Base-by-base conservation (phyloP, 305 asterid genomes). In the Fraxinus dipetala region DNA sequence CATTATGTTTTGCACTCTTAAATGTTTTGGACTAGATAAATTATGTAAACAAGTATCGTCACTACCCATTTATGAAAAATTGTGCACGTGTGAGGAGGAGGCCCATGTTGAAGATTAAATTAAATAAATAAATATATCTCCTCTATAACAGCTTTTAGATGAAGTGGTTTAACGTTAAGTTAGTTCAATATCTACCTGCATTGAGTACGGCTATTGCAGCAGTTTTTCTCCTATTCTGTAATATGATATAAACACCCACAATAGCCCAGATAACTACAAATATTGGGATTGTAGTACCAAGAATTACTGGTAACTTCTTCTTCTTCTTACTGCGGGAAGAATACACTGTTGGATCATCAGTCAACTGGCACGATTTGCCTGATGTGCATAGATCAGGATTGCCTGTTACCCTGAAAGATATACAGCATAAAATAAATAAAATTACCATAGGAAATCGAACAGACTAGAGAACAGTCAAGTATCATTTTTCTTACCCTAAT, bases 351-450 rank as follows among this genome's bases (percentile, higher is more conserved):
- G 87, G 75, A 72, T 18, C 6, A 69, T 76, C 76, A 13, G 84
- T 30, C 30, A 34, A 51, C 20, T 78, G 74, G 83, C 97, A 93
- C 3, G 89, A 79, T 6, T 77, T 80, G 40, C 84, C 85, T 9
- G 97, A 79, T 70, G 83, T 13, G 83, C 97, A 91, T 85, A 91
- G 48, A 5, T 51, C 88, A 1, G 88, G 87, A 87, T 91, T 93
- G 3, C 92, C 94, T 4, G 86, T 75, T 77, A 87, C 86, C 80
- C 97, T 91, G 82, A 28, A 56, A 59, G 0, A 10, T 8, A 59
- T n/a, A 79, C 16, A 77, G 0, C 1, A 28, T 16, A 4, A 72
- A 31, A 1, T 70, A 69, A 69, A 31, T 20, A 65, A 65, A 10
- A 22, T 65, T 65, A 65, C 34, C 18, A 10, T 26, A 69, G 34